Percentiles rank a stretch among this genome's conserved stretches.
Evolutionary conservation across 164 flowering plant genomes (phyloP).

Genomic region (Umbilicus rupestris): DNA sequence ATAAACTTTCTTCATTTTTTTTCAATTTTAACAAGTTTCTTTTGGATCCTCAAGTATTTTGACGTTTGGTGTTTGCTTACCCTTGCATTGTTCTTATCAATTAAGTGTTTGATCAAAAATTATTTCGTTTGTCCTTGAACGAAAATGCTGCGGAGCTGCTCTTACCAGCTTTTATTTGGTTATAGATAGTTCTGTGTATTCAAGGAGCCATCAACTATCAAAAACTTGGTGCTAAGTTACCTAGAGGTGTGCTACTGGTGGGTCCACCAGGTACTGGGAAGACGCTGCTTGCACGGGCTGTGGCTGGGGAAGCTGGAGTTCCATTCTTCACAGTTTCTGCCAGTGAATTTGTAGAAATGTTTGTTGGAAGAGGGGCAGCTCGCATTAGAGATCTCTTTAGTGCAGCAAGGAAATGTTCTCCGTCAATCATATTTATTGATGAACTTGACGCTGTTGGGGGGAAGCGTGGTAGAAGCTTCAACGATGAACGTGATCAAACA

Average conservation of each 20-base stretch:
- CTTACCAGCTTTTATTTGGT: conserved; percentile 5
- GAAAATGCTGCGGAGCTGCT: neutral
- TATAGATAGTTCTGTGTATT: conserved; percentile 76
- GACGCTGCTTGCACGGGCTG: conserved; percentile 94
- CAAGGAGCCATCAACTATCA: conserved; percentile 75
- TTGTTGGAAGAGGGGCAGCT: conserved; percentile 99
- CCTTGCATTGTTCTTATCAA: neutral
- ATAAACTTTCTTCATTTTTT: no score
- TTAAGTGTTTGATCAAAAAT: neutral
- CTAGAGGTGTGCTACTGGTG: conserved; percentile 83
- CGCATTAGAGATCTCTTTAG: conserved; percentile 89
- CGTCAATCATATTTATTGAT: conserved; percentile 92
- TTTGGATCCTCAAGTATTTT: neutral
- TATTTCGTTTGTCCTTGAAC: neutral
- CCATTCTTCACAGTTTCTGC: conserved; percentile 95
- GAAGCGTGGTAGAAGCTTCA: conserved; percentile 93
- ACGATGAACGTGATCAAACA: conserved; percentile 97
- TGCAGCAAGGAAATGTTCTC: conserved; percentile 76
- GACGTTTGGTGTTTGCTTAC: neutral
- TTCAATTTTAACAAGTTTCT: neutral
- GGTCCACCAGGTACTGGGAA: conserved; percentile 99
- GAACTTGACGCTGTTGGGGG: conserved; percentile 99
- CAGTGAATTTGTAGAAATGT: conserved; percentile 95
- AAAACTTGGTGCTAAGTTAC: conserved; percentile 87
- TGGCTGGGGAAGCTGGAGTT: conserved; percentile 98